Conservation (phyloP, 179 eudicot species). For the Beta macrorhiza region DNA sequence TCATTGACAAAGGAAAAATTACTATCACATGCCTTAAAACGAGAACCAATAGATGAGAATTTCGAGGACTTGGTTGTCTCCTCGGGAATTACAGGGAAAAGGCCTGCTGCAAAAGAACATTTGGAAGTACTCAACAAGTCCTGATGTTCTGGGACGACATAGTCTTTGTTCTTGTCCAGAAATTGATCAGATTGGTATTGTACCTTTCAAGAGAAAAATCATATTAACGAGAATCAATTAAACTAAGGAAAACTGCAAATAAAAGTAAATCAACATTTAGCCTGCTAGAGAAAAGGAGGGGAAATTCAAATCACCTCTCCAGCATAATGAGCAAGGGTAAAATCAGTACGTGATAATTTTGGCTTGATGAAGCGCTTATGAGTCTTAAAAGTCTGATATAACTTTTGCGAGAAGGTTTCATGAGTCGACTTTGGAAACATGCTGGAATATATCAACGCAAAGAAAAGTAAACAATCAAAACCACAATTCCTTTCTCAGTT, state of each 20-base stretch:
- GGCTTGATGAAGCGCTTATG: constrained; percentile 91
- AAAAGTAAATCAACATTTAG: constrained; percentile 4
- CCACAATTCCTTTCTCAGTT: neutral
- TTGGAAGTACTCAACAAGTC: constrained; percentile 82
- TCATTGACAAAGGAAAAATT: constrained; percentile 14
- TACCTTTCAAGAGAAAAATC: constrained; percentile 48
- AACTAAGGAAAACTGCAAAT: constrained; percentile 3
- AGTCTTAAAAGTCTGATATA: constrained; percentile 77
- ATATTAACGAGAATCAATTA: constrained; percentile 16
- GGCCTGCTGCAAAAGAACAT: constrained; percentile 78
- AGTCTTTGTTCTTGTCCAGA: constrained; percentile 94
- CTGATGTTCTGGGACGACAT: constrained; percentile 94
- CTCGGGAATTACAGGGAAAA: constrained; percentile 72
- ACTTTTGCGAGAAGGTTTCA: constrained; percentile 87
- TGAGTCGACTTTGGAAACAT: constrained; percentile 98
- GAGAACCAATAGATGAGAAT: constrained; percentile 90
- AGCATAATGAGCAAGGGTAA: constrained; percentile 90
- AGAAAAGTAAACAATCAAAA: constrained; percentile 20
- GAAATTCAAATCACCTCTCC: constrained; percentile 69
- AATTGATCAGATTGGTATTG: constrained; percentile 84
- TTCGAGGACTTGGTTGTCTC: constrained; percentile 79
- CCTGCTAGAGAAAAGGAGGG: neutral
- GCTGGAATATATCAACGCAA: constrained; percentile 43
- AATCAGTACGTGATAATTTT: constrained; percentile 83
- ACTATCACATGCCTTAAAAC: constrained; percentile 61